Evolutionary conservation across 2,329 filamentous ascomycete species (phyloP), one percentile per base, ranked within the genome.

Genomic region (Scleromitrula shiraiana): DNA sequence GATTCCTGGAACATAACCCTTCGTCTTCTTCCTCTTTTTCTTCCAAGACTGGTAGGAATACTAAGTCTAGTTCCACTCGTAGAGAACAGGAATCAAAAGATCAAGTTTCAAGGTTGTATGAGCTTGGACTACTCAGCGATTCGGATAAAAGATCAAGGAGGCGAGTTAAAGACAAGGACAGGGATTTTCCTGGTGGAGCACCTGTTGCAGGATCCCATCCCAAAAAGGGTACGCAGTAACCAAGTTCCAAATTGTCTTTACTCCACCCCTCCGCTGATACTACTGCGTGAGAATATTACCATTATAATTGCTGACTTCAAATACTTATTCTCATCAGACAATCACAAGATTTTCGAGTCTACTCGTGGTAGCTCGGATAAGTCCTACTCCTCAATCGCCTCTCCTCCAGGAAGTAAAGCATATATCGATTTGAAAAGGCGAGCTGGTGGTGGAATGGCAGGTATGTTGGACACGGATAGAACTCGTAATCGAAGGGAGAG

Each of bases 401-500:
- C 41, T 42, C 20, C 45, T 54, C 54, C 49, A 23, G 46, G 50
- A 29, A 55, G 41, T 36, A 53, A 51, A 40, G 50, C 47, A 38
- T 51, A 50, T 9, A 48, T 53, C 41, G 57, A 58, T 32, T 41
- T 62, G 23, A 58, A 53, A 43, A 58, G 52, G 24, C 55, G 58
- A 56, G 51, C 58, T 27, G 59, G 58, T 29, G 57, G 59, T 54
- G 59, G 57, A 57, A 82, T 83, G 71, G 75, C 80, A 46, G 78
- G 78, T 61, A 77, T 79, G 66, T 78, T 88, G 72, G 82, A 83
- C 61, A 74, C 84, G 44, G 88, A 95, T 62, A 77, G 88, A 62
- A 83, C 78, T 60, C 83, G 88, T 56, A 83, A 82, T 56, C 80
- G 93, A 63, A 78, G 90, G 63, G 91, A 97, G 69, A 80, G 93